phyloP scores from a whole-genome alignment of 768 basidiomycete species.

The Lanmaoa pseudosensibilis region DNA sequence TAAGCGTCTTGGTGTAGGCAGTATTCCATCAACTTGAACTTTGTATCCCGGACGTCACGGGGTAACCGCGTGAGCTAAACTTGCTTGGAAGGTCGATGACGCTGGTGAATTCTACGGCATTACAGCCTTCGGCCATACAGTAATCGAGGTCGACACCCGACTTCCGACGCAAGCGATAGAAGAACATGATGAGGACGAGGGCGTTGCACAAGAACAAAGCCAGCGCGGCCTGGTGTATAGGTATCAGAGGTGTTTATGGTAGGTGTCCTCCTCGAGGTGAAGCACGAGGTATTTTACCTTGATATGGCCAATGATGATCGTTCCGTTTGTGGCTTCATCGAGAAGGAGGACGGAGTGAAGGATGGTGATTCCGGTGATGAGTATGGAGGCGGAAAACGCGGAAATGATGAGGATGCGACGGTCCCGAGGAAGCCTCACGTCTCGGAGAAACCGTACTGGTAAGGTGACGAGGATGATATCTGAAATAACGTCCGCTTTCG shows the following conservation, averaged over 20 bases:
- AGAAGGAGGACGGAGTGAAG: conserved; percentile 26
- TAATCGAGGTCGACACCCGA: background rate
- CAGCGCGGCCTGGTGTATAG: conserved; percentile 14
- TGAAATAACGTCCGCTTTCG: conserved; percentile 24
- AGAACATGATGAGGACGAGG: conserved; percentile 19
- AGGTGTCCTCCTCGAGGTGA: background rate
- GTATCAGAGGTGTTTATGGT: background rate
- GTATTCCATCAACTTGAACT: background rate
- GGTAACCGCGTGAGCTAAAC: background rate
- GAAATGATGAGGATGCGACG: conserved; percentile 24
- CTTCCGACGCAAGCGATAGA: conserved; percentile 15
- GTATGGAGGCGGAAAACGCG: conserved; percentile 22
- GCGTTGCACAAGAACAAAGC: conserved; percentile 23
- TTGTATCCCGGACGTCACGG: background rate
- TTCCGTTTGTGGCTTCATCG: background rate
- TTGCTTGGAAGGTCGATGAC: conserved; percentile 20
- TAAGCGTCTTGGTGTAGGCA: background rate
- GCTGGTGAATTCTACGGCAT: conserved; percentile 15
- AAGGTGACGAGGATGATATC: conserved; percentile 20
- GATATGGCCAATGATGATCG: conserved; percentile 21
- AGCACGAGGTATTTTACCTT: conserved; percentile 16
- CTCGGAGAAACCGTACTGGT: conserved; percentile 18
- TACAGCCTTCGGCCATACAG: background rate
- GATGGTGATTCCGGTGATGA: conserved; percentile 24
- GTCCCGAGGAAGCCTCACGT: conserved; percentile 12